Evolutionary conservation across 495 filamentous ascomycete genomes (phyloP).

Genomic region (Emericellopsis terricola): DNA sequence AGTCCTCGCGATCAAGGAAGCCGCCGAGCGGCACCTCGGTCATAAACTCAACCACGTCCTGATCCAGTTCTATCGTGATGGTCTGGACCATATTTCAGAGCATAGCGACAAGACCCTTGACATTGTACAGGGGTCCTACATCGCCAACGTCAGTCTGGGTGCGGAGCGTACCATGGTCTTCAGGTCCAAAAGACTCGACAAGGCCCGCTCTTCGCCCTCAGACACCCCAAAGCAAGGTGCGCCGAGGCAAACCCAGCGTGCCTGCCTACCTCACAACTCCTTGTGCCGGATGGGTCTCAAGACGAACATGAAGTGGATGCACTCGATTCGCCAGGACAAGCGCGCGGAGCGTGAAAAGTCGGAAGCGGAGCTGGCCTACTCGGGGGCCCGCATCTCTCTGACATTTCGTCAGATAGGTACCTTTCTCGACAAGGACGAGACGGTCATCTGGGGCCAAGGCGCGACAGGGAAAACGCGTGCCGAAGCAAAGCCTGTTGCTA

Average conservation of each 20-base stretch:
- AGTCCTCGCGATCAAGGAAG: constrained; percentile 46
- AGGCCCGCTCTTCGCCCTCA: constrained; percentile 2
- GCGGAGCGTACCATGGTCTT: constrained; percentile 84
- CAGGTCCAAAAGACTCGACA: constrained; percentile 51
- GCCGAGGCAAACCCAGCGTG: constrained; percentile 32
- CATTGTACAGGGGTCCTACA: constrained; percentile 59
- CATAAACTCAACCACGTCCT: constrained; percentile 85
- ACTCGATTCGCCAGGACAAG: constrained; percentile 79
- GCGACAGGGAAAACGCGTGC: constrained; percentile 46
- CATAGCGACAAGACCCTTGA: constrained; percentile 96
- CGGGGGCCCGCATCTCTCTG: constrained; percentile 70
- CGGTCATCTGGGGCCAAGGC: constrained; percentile 81
- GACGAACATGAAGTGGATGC: constrained; percentile 78
- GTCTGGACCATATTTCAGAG: constrained; percentile 89
- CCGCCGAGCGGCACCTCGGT: constrained; percentile 48
- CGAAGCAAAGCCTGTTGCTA: constrained; percentile 42
- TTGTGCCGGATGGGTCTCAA: constrained; percentile 65
- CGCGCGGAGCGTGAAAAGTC: constrained; percentile 45
- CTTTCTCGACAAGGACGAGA: constrained; percentile 43
- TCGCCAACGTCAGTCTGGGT: constrained; percentile 85
- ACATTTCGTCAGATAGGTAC: constrained; percentile 89
- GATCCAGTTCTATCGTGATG: constrained; percentile 81
- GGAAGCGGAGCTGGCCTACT: constrained; percentile 47
- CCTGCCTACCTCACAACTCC: constrained; percentile 72
- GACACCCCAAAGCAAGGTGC: constrained; percentile 3